Percentiles rank a stretch among this genome's conserved stretches.
Evolutionary conservation across 2,329 filamentous ascomycete species (phyloP).

Genomic region (Scortechinia acanthostroma): DNA sequence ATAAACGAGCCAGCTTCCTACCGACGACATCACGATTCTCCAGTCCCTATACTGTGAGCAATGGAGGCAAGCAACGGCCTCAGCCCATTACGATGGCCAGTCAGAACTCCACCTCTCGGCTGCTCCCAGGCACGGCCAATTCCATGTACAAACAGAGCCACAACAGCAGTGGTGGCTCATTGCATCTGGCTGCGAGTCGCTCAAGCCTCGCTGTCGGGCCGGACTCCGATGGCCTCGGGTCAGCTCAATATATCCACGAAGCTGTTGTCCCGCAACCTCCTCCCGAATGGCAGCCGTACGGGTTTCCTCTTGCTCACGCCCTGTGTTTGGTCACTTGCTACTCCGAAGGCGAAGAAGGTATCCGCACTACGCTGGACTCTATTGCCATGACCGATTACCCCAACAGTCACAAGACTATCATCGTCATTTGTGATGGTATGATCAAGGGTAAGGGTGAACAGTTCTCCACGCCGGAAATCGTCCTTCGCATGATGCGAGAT

Average conservation of each 20-base stretch:
- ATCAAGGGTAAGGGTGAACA: conserved; percentile 92
- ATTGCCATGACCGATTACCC: conserved; percentile 97
- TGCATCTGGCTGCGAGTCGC: conserved; percentile 50
- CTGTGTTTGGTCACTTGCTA: conserved; percentile 95
- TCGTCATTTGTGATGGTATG: conserved; percentile 93
- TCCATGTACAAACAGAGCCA: conserved; percentile 72
- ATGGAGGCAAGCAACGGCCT: background rate
- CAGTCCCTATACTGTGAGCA: background rate
- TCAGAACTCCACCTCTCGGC: conserved; percentile 51
- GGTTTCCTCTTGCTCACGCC: conserved; percentile 84
- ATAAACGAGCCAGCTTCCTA: conserved; percentile 77
- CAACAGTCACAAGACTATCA: conserved; percentile 95
- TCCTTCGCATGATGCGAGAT: conserved; percentile 90
- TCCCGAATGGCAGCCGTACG: conserved; percentile 94
- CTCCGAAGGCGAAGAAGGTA: conserved; percentile 86
- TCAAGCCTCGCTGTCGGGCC: conserved; percentile 51
- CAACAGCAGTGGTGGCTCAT: conserved; percentile 83
- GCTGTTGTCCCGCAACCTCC: conserved; percentile 92
- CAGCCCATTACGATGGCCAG: background rate
- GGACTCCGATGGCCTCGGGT: conserved; percentile 67
- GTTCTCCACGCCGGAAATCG: conserved; percentile 81
- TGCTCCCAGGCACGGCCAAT: conserved; percentile 80
- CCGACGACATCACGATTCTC: conserved; percentile 64
- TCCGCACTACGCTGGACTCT: conserved; percentile 90
- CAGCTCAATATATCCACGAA: conserved; percentile 92